Conservation (phyloP, 768 basidiomycete genomes). For the Antrodiella citrinella region DNA sequence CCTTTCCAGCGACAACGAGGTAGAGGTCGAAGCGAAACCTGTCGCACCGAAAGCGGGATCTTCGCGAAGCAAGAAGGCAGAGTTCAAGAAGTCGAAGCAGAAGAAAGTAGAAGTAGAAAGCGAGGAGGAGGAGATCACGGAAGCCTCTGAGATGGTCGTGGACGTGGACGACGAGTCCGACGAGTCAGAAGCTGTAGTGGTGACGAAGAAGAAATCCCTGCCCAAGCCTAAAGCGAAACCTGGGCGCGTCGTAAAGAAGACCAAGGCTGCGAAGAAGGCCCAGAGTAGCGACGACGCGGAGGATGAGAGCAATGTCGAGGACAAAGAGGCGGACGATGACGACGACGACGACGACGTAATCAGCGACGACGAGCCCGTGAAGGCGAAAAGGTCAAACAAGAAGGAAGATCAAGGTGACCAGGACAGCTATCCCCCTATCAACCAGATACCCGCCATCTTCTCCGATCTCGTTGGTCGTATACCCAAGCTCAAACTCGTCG, state of each 20-base stretch:
- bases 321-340: constrained; percentile 27
- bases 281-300: neutral
- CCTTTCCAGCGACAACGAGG: neutral
- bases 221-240: neutral
- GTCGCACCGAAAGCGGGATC: neutral
- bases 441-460: constrained; percentile 66
- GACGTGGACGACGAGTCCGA: neutral
- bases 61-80: neutral
- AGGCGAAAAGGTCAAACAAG: constrained; percentile 18
- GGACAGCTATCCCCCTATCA: constrained; percentile 71
- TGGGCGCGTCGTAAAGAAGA: neutral
- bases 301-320: constrained; percentile 16
- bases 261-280: neutral
- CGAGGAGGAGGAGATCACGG: neutral
- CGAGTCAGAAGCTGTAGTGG: constrained; percentile 18
- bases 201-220: neutral
- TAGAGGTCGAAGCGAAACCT: neutral
- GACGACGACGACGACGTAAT: constrained; percentile 11
- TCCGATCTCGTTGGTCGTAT: constrained; percentile 61
- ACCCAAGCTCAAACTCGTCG: constrained; percentile 58
- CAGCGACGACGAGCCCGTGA: constrained; percentile 16
- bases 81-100: neutral
- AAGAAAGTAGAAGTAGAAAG: neutral
- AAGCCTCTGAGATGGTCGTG: neutral
- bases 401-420: constrained; percentile 34